Evolutionary conservation across 257 asterid genomes (phyloP).

Genomic region (Solanum corneliomulleri): DNA sequence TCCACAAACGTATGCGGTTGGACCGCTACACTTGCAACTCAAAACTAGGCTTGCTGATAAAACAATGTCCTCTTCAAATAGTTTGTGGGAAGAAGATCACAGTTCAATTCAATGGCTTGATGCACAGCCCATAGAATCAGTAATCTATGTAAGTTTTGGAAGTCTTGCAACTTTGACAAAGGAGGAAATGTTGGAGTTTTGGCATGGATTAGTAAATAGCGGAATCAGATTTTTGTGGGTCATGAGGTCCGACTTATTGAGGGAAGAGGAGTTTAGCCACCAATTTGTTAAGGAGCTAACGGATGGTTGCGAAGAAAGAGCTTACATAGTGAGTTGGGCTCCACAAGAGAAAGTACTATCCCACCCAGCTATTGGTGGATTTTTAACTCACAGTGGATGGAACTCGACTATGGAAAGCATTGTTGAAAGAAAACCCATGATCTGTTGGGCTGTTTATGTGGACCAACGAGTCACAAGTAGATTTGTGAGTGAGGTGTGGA

Average conservation of each 20-base stretch:
- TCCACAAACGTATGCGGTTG: slow-evolving; percentile 18
- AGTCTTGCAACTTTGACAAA: slow-evolving; percentile 10
- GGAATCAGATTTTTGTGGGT: slow-evolving; percentile 18
- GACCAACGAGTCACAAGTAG: slow-evolving; percentile 42
- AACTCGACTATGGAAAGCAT: slow-evolving; percentile 15
- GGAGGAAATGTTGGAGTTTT: slow-evolving; percentile 10
- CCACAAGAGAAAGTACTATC: slow-evolving; percentile 15
- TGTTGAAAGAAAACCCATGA: slow-evolving; percentile 20
- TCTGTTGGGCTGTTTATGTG: slow-evolving; percentile 17
- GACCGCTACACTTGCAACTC: slow-evolving; percentile 17
- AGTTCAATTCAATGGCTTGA: slow-evolving; percentile 20
- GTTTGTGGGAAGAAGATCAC: slow-evolving; percentile 10
- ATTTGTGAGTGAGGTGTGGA: slow-evolving; percentile 48
- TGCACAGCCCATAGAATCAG: slow-evolving; percentile 14
- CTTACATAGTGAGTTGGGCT: slow-evolving; percentile 15
- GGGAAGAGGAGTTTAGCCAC: neutral
- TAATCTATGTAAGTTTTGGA: slow-evolving; percentile 23
- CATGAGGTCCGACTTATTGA: slow-evolving; percentile 5
- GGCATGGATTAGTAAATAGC: slow-evolving; percentile 20
- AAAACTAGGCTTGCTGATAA: neutral
- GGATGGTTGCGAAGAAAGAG: neutral
- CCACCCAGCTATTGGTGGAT: slow-evolving; percentile 15
- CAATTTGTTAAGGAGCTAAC: neutral
- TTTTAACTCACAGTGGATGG: slow-evolving; percentile 8
- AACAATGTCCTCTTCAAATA: neutral